These are phyloP conservation scores for Austropuccinia psidii DNA, from an alignment of 1,284 basidiomycete genomes.

Conservation along the genomic window DNA sequence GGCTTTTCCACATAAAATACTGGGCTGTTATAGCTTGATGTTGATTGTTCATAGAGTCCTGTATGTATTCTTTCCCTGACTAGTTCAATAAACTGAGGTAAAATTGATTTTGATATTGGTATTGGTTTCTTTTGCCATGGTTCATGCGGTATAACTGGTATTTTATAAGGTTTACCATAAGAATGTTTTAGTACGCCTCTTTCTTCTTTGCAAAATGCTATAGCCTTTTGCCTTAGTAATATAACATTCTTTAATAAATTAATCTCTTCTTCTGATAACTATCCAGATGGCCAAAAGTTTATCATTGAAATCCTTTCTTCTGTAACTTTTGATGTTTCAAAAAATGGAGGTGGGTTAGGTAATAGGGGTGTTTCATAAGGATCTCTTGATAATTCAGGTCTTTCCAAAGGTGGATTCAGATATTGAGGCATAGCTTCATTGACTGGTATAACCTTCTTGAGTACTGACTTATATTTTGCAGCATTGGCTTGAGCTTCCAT, in stretches of 20 bases:
- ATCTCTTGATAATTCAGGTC: not conserved
- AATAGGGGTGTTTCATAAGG: not conserved
- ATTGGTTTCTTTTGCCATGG: slow-evolving; percentile 4
- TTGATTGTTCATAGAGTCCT: not conserved
- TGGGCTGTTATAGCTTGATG: slow-evolving; percentile 3
- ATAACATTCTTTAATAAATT: not conserved
- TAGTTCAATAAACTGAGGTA: not conserved
- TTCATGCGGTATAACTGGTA: slow-evolving; percentile 2
- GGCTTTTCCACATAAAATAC: slow-evolving; percentile 30
- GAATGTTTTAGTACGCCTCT: slow-evolving; percentile 9
- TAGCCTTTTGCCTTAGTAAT: not conserved
- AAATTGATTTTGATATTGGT: not conserved
- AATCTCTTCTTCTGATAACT: not conserved
- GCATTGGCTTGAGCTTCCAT: not conserved
- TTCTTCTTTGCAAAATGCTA: not conserved
- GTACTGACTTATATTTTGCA: not conserved
- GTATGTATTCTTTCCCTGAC: slow-evolving; percentile 1
- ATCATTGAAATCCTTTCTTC: not conserved
- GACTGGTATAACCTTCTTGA: slow-evolving; percentile 1
- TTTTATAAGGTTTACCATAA: slow-evolving; percentile 10
- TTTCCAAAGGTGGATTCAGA: not conserved
- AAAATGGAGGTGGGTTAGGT: not conserved
- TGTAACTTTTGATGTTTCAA: not conserved
- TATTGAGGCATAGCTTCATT: slow-evolving; percentile 4
- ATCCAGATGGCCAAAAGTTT: not conserved